Base-by-base conservation (phyloP, 257 asterid genomes). In the Perilla frutescens region DNA sequence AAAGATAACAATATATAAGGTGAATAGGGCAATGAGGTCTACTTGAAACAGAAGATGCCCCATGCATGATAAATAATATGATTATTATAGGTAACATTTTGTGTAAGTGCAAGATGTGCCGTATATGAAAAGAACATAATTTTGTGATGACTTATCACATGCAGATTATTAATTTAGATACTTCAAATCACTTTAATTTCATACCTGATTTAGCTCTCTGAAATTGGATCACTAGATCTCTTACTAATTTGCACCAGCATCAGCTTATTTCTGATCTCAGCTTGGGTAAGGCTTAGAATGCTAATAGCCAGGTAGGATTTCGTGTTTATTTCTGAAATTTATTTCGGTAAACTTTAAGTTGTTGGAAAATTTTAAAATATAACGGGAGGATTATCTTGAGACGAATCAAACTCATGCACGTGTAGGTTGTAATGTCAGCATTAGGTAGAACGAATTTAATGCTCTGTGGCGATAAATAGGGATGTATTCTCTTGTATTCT, bases 401-500 rank as follows among this genome's bases (percentile, higher is more conserved):
- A 55, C 61, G n/a, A 55, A 55, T 55, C 39, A 55, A 55, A 26
- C 7, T 3, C n/a, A 11, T 26, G 61, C 61, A 55, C 39, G 61
- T 55, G 61, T 55, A 55, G 61, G 61, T 55, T n/a, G n/a, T 55
- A 26, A 15, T 2, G n/a, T 55, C 61, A 55, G 61, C 39, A 55
- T 26, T 20, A 26, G 61, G n/a, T 7, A 20, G n/a, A 4, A 40
- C 44, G 26, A 55, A 3, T 26, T 55, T 55, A 55, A 55, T 55
- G 29, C 7, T 8, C 1, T 8, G 13, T 8, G n/a, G 4, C 39
- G 11, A 55, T 55, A 55, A 55, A 55, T 26, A 29, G 61, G 61
- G n/a, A 37, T 37, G 7, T 55, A 1, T 55, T 26, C 61, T 55
- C n/a, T 29, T 3, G n/a, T 9, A 8, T 55, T 55, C 39, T 55